Base-by-base conservation (phyloP, 1,284 basidiomycete genomes). In the Marasmius fiardii region DNA sequence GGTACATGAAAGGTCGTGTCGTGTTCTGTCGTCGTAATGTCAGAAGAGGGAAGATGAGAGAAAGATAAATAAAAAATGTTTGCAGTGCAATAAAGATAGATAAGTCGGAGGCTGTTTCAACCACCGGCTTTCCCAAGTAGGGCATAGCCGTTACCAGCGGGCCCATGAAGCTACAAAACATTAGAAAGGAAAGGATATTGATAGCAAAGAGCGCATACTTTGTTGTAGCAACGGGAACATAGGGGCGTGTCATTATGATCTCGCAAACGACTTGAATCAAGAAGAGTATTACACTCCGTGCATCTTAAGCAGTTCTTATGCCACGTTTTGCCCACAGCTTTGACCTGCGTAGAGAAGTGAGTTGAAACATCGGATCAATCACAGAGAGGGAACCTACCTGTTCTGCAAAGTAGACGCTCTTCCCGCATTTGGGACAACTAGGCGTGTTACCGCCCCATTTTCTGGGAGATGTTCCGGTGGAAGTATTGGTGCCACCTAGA, bases 291-390 rank as follows among this genome's bases (percentile, higher is more conserved):
- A 63, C 89, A 92, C 60, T 84, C 84, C 4, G 76, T 77, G 65
- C 89, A 92, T 20, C 88, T 74, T 59, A 92, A 68, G 64, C 90
- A 92, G n/a, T 71, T 73, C 65, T 88, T 90, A 61, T 92, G 89
- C 68, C 76, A 92, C 34, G 84, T 86, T 73, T 88, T 85, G 16
- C 86, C 86, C 3, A 87, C 77, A 2, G 89, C 88, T 69, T 88
- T 88, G 56, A 87, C 81, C 84, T 86, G 55, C 20, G 43, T 23
- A 53, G 18, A 26, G 49, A 4, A 44, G 35, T 26, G 34, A 52
- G 43, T 52, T 37, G 45, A 37, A 26, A 14, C 14, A 34, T 12
- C 39, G 41, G 12, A 39, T 37, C 10, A 50, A 44, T 14, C 23
- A 26, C 52, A 20, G 35, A 48, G 18, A 14, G 16, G 8, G 41